These are phyloP conservation scores for Zasmidium angulare DNA, from an alignment of 2,329 filamentous ascomycete species.

Conservation along the genomic window DNA sequence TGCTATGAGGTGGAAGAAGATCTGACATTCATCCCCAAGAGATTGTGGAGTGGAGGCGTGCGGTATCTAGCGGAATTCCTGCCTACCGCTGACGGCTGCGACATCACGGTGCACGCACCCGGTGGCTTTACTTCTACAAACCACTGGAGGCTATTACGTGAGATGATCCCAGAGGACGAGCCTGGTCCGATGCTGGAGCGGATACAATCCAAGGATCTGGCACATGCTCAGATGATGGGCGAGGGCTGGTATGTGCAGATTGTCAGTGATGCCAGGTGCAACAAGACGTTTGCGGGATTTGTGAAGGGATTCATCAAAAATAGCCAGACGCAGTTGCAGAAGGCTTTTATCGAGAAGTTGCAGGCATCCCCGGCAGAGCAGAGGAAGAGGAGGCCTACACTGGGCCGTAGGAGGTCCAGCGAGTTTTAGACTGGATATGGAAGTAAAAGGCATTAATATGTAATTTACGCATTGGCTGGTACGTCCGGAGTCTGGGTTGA, in stretches of 20 bases:
- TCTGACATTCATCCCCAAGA: slow-evolving; percentile 37
- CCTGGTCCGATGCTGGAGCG: slow-evolving; percentile 13
- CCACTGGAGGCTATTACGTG: slow-evolving; percentile 32
- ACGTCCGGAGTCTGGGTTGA: no score
- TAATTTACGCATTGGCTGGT: no score
- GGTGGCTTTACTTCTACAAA: slow-evolving; percentile 36
- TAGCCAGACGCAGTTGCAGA: slow-evolving; percentile 31
- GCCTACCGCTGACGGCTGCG: slow-evolving; percentile 32
- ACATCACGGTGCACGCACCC: slow-evolving; percentile 36
- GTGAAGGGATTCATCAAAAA: slow-evolving; percentile 36
- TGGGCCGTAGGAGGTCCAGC: slow-evolving; percentile 21
- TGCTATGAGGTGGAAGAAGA: slow-evolving; percentile 38
- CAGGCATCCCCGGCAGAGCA: slow-evolving; percentile 15
- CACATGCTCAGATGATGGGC: slow-evolving; percentile 20
- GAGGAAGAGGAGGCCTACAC: slow-evolving; percentile 18
- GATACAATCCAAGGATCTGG: slow-evolving; percentile 23
- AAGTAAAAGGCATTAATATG: no score
- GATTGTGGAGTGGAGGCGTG: slow-evolving; percentile 35
- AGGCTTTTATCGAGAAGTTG: slow-evolving; percentile 32
- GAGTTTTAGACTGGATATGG: no score
- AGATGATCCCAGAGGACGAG: slow-evolving; percentile 23
- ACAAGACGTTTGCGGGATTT: slow-evolving; percentile 32
- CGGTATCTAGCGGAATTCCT: slow-evolving; percentile 34
- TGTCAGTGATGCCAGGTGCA: slow-evolving; percentile 34
- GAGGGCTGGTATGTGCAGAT: slow-evolving; percentile 34